phyloP scores from a whole-genome alignment of 2,329 filamentous ascomycete genomes.

The Emericellopsis cladophorae region DNA sequence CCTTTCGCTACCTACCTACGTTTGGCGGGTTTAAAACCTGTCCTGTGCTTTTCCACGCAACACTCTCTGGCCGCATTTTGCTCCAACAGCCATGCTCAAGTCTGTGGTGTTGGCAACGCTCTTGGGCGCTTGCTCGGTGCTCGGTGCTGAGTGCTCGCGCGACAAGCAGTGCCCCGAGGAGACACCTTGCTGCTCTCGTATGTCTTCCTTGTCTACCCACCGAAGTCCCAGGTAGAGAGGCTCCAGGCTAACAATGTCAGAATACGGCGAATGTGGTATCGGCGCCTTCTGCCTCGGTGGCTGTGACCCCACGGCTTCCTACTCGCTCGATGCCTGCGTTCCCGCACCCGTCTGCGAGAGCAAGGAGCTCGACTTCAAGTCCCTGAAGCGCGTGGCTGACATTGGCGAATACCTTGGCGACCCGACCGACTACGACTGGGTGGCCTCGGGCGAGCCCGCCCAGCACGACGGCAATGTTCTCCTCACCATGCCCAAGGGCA shows the following conservation, averaged over 20 bases:
- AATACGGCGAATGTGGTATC: conserved; percentile 85
- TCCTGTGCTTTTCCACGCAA: too few relatives aligned
- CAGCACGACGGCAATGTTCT: conserved; percentile 57
- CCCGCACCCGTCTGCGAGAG: conserved; percentile 73
- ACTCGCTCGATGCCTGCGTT: conserved; percentile 71
- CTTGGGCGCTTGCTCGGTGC: conserved; percentile 16
- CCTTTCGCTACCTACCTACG: too few relatives aligned
- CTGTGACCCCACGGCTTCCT: conserved; percentile 80
- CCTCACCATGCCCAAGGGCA: conserved; percentile 79
- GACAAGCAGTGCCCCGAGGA: conserved; percentile 54
- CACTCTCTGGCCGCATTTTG: too few relatives aligned
- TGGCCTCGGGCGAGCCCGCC: conserved; percentile 66
- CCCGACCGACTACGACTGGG: conserved; percentile 70
- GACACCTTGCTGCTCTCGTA: conserved; percentile 71
- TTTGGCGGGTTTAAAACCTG: too few relatives aligned
- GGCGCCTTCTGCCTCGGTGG: conserved; percentile 94
- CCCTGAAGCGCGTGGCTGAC: conserved; percentile 52
- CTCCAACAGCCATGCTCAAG: conserved; percentile 15
- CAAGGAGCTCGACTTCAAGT: conserved; percentile 60
- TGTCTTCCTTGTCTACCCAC: conserved; percentile 21
- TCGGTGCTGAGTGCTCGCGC: conserved; percentile 29
- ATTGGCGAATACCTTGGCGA: conserved; percentile 84
- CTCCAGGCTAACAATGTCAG: conserved; percentile 29
- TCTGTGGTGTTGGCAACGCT: conserved; percentile 17
- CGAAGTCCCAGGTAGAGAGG: background rate